These are phyloP conservation scores for Colletotrichum sp. DNA, from an alignment of 2,329 filamentous ascomycete genomes.

Conservation along the genomic window DNA sequence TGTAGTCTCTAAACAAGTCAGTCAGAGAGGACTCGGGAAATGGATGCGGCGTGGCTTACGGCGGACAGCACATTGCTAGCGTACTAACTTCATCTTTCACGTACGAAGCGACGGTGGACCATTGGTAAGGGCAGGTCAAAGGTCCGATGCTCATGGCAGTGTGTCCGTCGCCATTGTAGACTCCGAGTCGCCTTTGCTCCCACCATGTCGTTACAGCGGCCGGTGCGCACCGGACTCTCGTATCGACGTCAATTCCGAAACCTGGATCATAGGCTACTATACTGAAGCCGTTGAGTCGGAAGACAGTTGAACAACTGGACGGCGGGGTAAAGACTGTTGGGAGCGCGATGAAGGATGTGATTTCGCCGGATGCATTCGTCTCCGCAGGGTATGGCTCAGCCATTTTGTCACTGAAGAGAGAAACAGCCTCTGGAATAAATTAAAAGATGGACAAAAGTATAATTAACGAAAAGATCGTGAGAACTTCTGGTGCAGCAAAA, in stretches of 20 bases:
- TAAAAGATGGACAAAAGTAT: neutral
- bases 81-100: neutral
- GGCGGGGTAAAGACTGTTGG: neutral
- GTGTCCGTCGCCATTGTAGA: neutral
- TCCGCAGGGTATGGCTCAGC: neutral
- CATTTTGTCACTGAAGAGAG: neutral
- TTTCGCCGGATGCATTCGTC: neutral
- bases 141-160: neutral
- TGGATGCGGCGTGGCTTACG: neutral
- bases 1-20: neutral
- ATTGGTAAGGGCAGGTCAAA: neutral
- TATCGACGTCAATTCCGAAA: neutral
- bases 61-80: neutral
- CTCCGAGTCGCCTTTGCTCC: neutral
- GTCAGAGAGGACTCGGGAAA: neutral
- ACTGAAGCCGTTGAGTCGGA: neutral
- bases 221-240: neutral
- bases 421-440: neutral
- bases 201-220: neutral
- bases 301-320: neutral
- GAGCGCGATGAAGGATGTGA: constrained; percentile 1
- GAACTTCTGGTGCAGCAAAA: neutral
- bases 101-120: neutral
- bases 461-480: neutral
- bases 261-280: neutral